phyloP scores from a whole-genome alignment of 1,139 yeast species.

The Hemisphaericaspora xylofermentans region DNA sequence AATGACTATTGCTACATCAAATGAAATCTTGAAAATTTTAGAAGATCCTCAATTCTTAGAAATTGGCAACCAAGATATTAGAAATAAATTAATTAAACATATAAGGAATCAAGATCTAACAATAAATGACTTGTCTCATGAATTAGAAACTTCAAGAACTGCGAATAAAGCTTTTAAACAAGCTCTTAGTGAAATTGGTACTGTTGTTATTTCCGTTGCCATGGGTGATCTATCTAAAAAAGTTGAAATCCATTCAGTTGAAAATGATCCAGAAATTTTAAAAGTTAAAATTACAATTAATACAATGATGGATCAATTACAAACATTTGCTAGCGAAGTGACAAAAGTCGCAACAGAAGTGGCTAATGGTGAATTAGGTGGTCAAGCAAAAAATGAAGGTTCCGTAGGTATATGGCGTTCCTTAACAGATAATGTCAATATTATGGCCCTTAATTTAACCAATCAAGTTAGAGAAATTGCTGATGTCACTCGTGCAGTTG shows the following conservation, averaged over 20 bases:
- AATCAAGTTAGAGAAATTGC: conserved; percentile 85
- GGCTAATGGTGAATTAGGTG: conserved; percentile 86
- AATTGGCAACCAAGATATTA: conserved; percentile 30
- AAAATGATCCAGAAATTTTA: conserved; percentile 71
- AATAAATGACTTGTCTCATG: conserved; percentile 31
- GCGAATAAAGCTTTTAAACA: conserved; percentile 77
- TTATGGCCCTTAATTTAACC: conserved; percentile 83
- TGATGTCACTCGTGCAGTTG: conserved; percentile 83
- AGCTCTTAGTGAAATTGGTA: conserved; percentile 76
- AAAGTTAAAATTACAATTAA: conserved; percentile 80
- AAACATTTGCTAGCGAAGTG: conserved; percentile 78
- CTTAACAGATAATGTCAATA: conserved; percentile 79
- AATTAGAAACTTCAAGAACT: conserved; percentile 53
- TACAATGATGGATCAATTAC: conserved; percentile 85
- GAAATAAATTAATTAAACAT: conserved; percentile 32
- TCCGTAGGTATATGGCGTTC: conserved; percentile 87
- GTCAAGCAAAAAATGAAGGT: conserved; percentile 81
- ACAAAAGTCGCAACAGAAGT: conserved; percentile 87
- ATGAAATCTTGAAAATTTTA: conserved; percentile 34
- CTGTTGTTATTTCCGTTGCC: conserved; percentile 80
- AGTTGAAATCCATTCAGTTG: conserved; percentile 69
- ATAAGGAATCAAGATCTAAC: conserved; percentile 33
- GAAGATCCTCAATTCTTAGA: conserved; percentile 42
- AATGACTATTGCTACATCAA: conserved; percentile 14
- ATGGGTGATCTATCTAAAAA: conserved; percentile 82